Conservation (phyloP, 2,329 filamentous ascomycete genomes). For the Diplodia sapinea region DNA sequence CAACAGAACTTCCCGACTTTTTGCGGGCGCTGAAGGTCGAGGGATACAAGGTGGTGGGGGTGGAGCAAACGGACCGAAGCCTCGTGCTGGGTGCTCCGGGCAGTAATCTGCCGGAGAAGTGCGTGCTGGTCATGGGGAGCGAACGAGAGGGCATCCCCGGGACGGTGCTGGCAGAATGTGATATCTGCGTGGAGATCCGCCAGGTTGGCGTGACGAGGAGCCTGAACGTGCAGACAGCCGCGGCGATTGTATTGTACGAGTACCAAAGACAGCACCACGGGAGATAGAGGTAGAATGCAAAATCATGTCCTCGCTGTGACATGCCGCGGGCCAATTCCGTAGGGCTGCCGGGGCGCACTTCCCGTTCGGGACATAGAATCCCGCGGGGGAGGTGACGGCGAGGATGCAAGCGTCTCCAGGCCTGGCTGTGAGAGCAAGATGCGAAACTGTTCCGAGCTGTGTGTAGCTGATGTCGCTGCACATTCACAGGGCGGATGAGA, state of each 20-base stretch:
- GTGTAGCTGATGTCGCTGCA: not conserved
- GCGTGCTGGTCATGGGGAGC: conserved; percentile 56
- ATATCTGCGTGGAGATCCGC: conserved; percentile 59
- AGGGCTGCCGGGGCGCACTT: not conserved
- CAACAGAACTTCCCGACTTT: conserved; percentile 44
- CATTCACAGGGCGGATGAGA: not conserved
- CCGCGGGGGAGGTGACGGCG: not conserved
- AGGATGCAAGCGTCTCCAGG: not conserved
- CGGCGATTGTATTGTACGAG: conserved; percentile 58
- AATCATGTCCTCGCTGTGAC: conserved; percentile 5
- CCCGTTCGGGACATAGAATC: not conserved
- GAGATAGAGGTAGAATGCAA: conserved; percentile 1
- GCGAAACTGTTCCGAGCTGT: not conserved
- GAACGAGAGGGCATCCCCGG: conserved; percentile 59
- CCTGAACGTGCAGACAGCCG: conserved; percentile 62
- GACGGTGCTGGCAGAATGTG: conserved; percentile 55
- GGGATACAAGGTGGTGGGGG: conserved; percentile 58
- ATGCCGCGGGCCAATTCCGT: conserved; percentile 21
- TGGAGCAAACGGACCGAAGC: conserved; percentile 61
- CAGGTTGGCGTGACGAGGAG: conserved; percentile 60
- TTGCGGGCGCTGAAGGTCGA: conserved; percentile 51
- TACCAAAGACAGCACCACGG: conserved; percentile 52
- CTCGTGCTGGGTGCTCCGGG: conserved; percentile 50
- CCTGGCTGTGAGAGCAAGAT: not conserved
- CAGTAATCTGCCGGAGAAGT: conserved; percentile 34